Evolutionary conservation across 176 grass and related monocot genomes (phyloP).

Genomic region (Zoysia japonica): DNA sequence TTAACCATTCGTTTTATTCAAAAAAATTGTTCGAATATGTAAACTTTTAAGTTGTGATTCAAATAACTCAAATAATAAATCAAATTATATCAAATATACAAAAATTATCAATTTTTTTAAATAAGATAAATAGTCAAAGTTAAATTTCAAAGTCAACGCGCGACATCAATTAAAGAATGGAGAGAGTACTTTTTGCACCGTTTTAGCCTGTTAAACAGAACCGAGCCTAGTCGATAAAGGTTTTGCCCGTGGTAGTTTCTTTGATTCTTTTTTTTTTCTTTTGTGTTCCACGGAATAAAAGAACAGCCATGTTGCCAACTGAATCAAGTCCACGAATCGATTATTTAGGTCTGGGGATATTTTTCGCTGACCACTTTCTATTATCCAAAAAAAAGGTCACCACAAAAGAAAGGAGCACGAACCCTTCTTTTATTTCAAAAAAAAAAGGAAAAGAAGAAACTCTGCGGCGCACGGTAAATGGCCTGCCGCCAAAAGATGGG

Average conservation of each 20-base stretch:
- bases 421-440: not conserved
- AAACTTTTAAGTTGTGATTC: too few species aligned
- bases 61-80: too few species aligned
- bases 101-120: too few species aligned
- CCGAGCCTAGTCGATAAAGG: too few species aligned
- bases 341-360: not conserved
- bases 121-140: too few species aligned
- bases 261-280: not conserved
- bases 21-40: too few species aligned
- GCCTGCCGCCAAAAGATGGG: not conserved
- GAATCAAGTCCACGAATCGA: not conserved
- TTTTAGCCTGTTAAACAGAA: too few species aligned
- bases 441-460: not conserved
- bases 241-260: not conserved
- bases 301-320: not conserved
- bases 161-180: too few species aligned
- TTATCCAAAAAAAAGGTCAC: conserved; percentile 2
- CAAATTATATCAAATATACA: too few species aligned
- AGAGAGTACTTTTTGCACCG: too few species aligned
- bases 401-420: not conserved
- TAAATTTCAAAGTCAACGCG: too few species aligned
- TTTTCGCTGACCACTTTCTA: not conserved
- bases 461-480: not conserved
- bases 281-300: not conserved
- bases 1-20: too few species aligned